phyloP scores from a whole-genome alignment of 768 basidiomycete genomes.

The Mycena vitilis region DNA sequence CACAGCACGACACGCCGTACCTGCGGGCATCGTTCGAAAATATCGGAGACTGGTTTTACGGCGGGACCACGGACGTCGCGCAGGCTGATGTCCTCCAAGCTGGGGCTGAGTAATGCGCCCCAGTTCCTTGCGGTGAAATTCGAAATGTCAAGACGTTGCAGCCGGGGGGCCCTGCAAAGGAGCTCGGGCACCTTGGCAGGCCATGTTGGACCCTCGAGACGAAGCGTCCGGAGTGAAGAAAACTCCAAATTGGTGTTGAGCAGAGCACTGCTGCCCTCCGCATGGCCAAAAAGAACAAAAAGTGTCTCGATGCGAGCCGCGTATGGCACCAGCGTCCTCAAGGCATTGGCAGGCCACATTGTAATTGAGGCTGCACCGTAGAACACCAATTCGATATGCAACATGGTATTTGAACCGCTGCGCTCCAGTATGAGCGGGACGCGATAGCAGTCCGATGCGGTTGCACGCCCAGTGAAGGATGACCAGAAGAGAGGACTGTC shows the following conservation, averaged over 20 bases:
- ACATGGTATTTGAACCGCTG: neutral
- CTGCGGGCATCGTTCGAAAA: conserved; percentile 6
- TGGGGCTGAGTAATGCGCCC: neutral
- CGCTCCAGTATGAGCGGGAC: conserved; percentile 8
- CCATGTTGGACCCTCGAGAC: neutral
- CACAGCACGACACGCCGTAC: conserved; percentile 8
- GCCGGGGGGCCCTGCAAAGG: conserved; percentile 1
- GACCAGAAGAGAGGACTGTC: conserved; percentile 13
- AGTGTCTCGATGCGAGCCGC: conserved; percentile 15
- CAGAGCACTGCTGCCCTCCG: neutral
- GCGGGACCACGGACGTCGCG: neutral
- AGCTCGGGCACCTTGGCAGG: neutral
- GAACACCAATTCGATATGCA: conserved; percentile 6
- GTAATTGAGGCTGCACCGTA: neutral
- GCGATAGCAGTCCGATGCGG: conserved; percentile 1
- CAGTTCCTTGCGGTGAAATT: neutral
- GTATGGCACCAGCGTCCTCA: neutral
- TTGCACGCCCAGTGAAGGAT: conserved; percentile 2
- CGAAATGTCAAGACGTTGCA: conserved; percentile 9
- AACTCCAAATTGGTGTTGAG: conserved; percentile 10
- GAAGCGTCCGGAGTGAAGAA: conserved; percentile 3
- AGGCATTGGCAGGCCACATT: neutral
- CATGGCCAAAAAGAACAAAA: neutral
- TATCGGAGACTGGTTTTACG: neutral
- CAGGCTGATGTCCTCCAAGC: conserved; percentile 2